A percentile compares a stretch with the other conserved stretches of the same genome.
Conservation (phyloP, 805 yeast species). For the Lachancea dasiensis region DNA sequence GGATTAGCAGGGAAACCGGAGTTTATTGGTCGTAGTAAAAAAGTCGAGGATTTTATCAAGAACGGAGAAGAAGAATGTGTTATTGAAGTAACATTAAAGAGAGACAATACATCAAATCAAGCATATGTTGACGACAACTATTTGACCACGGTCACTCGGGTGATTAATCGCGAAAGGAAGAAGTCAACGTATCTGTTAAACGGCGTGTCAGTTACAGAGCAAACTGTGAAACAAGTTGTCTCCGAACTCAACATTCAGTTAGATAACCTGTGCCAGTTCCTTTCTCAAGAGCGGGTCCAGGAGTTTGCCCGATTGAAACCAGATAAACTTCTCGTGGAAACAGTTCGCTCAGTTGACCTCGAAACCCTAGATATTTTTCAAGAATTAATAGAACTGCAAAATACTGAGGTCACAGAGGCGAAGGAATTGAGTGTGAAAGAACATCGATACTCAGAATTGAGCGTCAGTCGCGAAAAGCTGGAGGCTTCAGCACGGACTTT, state of each 20-base stretch:
- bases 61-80: conserved; percentile 43
- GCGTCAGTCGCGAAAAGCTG: conserved; percentile 33
- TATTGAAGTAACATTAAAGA: conserved; percentile 35
- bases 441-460: conserved; percentile 30
- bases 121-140: conserved; percentile 17
- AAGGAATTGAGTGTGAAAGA: conserved; percentile 33
- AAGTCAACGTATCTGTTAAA: conserved; percentile 53
- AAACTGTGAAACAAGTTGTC: conserved; percentile 40
- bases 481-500: conserved; percentile 45
- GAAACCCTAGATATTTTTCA: conserved; percentile 53
- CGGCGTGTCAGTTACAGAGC: conserved; percentile 37
- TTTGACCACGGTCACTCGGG: conserved; percentile 39
- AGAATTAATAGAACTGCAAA: conserved; percentile 47
- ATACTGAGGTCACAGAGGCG: conserved; percentile 34
- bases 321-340: conserved; percentile 65
- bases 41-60: conserved; percentile 62
- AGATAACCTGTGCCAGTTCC: conserved; percentile 86
- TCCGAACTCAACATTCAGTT: conserved; percentile 65
- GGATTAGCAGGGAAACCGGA: conserved; percentile 80
- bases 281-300: conserved; percentile 93
- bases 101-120: conserved; percentile 23
- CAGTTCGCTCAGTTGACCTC: conserved; percentile 74
- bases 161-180: conserved; percentile 35
- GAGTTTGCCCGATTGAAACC: conserved; percentile 81
- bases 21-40: conserved; percentile 61